Conservation (phyloP, 345 rosid species). For the Hirschfeldia incana region DNA sequence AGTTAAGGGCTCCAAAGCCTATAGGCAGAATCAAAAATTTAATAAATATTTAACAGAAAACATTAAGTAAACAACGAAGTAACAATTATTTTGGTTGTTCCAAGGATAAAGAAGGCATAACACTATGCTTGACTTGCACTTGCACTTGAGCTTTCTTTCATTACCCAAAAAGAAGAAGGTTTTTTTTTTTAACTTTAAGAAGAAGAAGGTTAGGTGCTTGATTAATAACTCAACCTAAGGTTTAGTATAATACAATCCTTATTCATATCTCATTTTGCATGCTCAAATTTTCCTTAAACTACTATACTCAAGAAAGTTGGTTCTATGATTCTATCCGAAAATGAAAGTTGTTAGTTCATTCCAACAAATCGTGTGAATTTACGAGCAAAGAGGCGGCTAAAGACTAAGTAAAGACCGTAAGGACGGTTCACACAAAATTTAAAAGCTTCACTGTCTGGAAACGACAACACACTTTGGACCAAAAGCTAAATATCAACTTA, state of each 20-base stretch:
- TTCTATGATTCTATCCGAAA: neutral
- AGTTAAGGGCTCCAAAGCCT: neutral
- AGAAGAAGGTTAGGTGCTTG: slow-evolving; percentile 15
- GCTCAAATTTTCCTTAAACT: slow-evolving; percentile 17
- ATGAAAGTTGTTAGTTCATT: neutral
- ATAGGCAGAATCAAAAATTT: neutral
- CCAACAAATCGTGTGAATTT: neutral
- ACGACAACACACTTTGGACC: slow-evolving; percentile 39
- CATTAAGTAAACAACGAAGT: slow-evolving; percentile 9
- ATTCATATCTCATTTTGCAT: slow-evolving; percentile 8
- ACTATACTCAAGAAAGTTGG: neutral
- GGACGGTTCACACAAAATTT: slow-evolving; percentile 11
- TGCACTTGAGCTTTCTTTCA: slow-evolving; percentile 36
- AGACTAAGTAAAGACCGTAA: slow-evolving; percentile 8
- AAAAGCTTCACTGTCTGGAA: neutral
- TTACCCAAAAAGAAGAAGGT: slow-evolving; percentile 14
- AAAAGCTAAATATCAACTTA: slow-evolving; percentile 26
- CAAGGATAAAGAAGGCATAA: slow-evolving; percentile 16
- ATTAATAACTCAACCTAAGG: slow-evolving; percentile 32
- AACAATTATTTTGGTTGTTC: slow-evolving; percentile 32
- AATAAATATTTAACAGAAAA: neutral
- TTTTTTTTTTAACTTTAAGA: no score
- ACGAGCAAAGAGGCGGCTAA: slow-evolving; percentile 24
- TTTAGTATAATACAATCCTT: slow-evolving; percentile 14
- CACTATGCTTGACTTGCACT: slow-evolving; percentile 39